Evolutionary conservation across 2,329 filamentous ascomycete species (phyloP).

Genomic region (Acephala macrosclerotiorum): DNA sequence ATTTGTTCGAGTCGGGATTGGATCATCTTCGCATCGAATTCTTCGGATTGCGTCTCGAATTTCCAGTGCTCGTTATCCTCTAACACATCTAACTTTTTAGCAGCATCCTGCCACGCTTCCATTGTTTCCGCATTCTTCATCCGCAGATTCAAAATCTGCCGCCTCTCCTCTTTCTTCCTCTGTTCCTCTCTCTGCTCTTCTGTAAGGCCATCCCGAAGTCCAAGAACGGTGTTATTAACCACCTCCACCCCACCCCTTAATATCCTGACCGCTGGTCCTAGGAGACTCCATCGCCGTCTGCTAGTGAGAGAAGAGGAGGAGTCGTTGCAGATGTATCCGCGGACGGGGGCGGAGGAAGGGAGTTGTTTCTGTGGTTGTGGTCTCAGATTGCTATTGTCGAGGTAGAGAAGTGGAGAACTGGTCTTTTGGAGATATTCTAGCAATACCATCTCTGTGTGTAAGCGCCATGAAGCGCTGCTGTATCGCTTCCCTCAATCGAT

Average conservation of each 20-base stretch:
- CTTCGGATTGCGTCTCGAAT: conserved; percentile 52
- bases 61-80: conserved; percentile 89
- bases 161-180: conserved; percentile 61
- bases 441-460: conserved; percentile 37
- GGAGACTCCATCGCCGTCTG: conserved; percentile 33
- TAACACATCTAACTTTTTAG: conserved; percentile 77
- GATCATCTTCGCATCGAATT: conserved; percentile 73
- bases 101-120: conserved; percentile 77
- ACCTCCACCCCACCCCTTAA: conserved; percentile 36
- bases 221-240: conserved; percentile 39
- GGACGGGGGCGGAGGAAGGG: conserved; percentile 27
- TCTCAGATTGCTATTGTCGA: conserved; percentile 26
- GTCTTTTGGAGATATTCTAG: conserved; percentile 38
- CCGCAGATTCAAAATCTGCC: conserved; percentile 67
- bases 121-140: conserved; percentile 73
- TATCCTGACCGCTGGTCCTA: conserved; percentile 38
- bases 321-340: conserved; percentile 29
- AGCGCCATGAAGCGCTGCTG: conserved; percentile 32
- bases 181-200: conserved; percentile 56
- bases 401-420: conserved; percentile 28
- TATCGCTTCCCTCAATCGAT: neutral
- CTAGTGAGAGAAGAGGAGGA: conserved; percentile 6
- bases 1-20: conserved; percentile 74
- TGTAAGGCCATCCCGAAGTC: conserved; percentile 40
- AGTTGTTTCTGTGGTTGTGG: conserved; percentile 20